phyloP scores from a whole-genome alignment of 1,139 yeast species.

The Saccharomyces hybrid region DNA sequence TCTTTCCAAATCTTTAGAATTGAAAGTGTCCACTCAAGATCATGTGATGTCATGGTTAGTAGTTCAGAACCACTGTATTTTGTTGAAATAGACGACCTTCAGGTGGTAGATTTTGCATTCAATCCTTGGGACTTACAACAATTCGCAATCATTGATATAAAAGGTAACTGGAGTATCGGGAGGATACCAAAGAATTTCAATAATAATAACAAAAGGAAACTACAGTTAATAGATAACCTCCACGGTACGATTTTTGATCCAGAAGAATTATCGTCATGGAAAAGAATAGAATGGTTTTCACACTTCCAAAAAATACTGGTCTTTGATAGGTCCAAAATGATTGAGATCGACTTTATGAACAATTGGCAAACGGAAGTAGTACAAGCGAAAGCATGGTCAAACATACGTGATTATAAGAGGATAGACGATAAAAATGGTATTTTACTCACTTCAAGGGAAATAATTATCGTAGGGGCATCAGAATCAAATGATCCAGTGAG shows the following conservation, averaged over 20 bases:
- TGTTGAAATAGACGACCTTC: slow-evolving; percentile 26
- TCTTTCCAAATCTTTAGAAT: slow-evolving; percentile 20
- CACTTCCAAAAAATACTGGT: slow-evolving; percentile 34
- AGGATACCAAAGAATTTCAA: slow-evolving; percentile 22
- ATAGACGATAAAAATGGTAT: slow-evolving; percentile 34
- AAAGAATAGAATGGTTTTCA: slow-evolving; percentile 42
- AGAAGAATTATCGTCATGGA: slow-evolving; percentile 51
- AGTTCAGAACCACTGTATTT: slow-evolving; percentile 17
- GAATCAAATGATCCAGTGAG: slow-evolving; percentile 23
- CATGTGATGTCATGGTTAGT: slow-evolving; percentile 10
- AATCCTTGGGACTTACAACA: slow-evolving; percentile 36
- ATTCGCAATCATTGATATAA: slow-evolving; percentile 43
- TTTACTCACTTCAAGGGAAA: slow-evolving; percentile 54
- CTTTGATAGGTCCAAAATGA: slow-evolving; percentile 41
- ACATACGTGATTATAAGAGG: slow-evolving; percentile 40
- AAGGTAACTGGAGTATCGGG: slow-evolving; percentile 46
- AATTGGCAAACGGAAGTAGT: slow-evolving; percentile 34
- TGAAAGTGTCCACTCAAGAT: slow-evolving; percentile 12
- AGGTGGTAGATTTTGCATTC: slow-evolving; percentile 43
- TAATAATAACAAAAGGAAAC: slow-evolving; percentile 9
- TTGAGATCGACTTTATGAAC: slow-evolving; percentile 30
- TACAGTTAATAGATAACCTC: slow-evolving; percentile 8
- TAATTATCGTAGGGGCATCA: slow-evolving; percentile 39
- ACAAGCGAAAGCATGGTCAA: slow-evolving; percentile 53
- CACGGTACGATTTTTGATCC: slow-evolving; percentile 36